Evolutionary conservation across 2,329 filamentous ascomycete genomes (phyloP), one percentile per base, ranked within the genome.

Genomic region (Ceratocystiopsis sp.): DNA sequence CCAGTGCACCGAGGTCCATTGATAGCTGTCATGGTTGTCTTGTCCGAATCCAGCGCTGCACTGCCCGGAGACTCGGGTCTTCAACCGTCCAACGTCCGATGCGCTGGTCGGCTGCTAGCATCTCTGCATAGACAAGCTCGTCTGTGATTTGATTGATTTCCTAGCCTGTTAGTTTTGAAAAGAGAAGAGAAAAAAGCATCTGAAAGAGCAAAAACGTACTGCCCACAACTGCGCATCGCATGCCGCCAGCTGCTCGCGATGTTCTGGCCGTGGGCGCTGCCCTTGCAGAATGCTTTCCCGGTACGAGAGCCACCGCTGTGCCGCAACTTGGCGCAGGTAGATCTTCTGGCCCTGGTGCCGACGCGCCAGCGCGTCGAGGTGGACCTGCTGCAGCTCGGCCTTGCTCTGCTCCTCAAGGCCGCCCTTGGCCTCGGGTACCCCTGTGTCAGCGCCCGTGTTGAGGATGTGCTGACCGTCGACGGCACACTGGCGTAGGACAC

Each of bases 301-400:
- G 54, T 64, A 66, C 46, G 68, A 62, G 46, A 78, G 56, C 74
- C 75, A 79, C 51, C 67, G 60, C 56, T 75, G 71, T 34, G 71
- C 73, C 25, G 73, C 74, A 21, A 61, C 63, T 54, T 79, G 75
- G 33, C 74, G 67, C 45, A 75, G 61, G 50, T 72, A 75, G 50
- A 79, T 79, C 61, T 78, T 79, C 50, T 76, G 74, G 25, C 62
- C 73, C 52, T 78, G 71, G 56, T 79, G 75, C 42, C 75, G 65
- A 51, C 75, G 66, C 10, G 73, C 64, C 51, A 68, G 75, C 18
- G 73, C 71, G 51, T 80, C 75, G 36, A 79, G 62, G 40, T 69
- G 60, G 45, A 78, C 65, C 52, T 78, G 74, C 56, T 69, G 71
- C 48, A 79, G 57, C 57, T 78, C 73, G 16, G 73, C 73, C 55